Conservation (phyloP, 345 rosid genomes). For the Eucalyptus microcorys region DNA sequence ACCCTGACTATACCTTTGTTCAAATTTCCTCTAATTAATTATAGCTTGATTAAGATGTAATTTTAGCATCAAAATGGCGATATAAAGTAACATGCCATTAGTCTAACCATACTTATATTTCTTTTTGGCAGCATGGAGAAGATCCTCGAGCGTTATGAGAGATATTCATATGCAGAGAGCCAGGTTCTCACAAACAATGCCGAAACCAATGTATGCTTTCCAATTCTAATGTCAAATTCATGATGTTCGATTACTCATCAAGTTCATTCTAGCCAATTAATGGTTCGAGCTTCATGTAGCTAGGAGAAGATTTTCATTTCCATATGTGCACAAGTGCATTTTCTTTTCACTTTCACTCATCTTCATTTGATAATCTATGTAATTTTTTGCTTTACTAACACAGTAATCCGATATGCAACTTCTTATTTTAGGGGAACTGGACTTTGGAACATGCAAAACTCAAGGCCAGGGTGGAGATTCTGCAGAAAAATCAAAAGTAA, state of each 20-base stretch:
- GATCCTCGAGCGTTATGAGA: conserved; percentile 86
- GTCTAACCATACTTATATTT: neutral
- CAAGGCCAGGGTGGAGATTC: conserved; percentile 77
- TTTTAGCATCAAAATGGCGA: neutral
- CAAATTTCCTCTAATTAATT: neutral
- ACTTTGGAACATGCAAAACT: conserved; percentile 79
- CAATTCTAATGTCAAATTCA: neutral
- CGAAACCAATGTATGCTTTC: conserved; percentile 29
- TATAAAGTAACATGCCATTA: neutral
- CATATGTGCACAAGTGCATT: neutral
- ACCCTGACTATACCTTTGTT: neutral
- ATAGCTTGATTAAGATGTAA: neutral
- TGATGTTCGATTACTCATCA: neutral
- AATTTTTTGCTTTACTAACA: neutral
- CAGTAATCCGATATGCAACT: neutral
- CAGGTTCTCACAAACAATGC: conserved; percentile 31
- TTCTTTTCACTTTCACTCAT: neutral
- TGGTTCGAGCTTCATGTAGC: neutral
- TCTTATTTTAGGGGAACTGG: conserved; percentile 53
- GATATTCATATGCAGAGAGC: conserved; percentile 70
- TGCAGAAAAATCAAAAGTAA: conserved; percentile 81
- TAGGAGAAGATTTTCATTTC: neutral
- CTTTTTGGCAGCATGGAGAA: conserved; percentile 72
- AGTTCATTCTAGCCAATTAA: neutral
- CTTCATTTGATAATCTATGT: neutral